Conservation (phyloP, 1,284 basidiomycete species). For the Lignosus rhinocerotis region DNA sequence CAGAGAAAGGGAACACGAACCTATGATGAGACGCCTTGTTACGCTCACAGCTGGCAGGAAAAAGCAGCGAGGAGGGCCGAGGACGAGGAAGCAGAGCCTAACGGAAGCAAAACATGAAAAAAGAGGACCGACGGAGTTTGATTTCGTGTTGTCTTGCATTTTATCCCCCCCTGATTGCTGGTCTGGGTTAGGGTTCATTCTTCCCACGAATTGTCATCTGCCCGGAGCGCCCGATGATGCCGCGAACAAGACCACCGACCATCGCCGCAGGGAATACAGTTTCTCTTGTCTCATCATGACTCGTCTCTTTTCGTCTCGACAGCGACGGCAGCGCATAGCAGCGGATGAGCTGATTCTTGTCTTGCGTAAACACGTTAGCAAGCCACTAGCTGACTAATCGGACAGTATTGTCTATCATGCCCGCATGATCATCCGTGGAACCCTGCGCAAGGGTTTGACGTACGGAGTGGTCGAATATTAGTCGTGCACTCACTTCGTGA, state of each 20-base stretch:
- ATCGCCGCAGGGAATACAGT: neutral
- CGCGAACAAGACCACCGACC: slow-evolving; percentile 1
- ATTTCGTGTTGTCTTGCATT: slow-evolving; percentile 9
- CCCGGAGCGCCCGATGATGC: slow-evolving; percentile 13
- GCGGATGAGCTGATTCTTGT: neutral
- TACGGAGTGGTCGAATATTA: slow-evolving; percentile 17
- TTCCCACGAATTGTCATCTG: slow-evolving; percentile 20
- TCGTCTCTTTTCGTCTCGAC: neutral
- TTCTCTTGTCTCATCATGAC: slow-evolving; percentile 1
- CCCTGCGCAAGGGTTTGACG: slow-evolving; percentile 11
- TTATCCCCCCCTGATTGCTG: slow-evolving; percentile 10
- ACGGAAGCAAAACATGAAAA: slow-evolving; percentile 27
- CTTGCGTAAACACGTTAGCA: slow-evolving; percentile 5
- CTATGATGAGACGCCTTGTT: slow-evolving; percentile 20
- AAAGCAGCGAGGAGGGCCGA: slow-evolving; percentile 24
- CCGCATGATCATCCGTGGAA: slow-evolving; percentile 21
- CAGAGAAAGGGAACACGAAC: slow-evolving; percentile 1
- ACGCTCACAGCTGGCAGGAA: slow-evolving; percentile 22
- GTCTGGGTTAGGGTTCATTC: slow-evolving; percentile 18
- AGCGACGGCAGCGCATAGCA: neutral
- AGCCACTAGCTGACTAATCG: slow-evolving; percentile 3
- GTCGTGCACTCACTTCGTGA: slow-evolving; percentile 12
- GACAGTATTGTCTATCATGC: slow-evolving; percentile 1
- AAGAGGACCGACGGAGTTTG: slow-evolving; percentile 21
- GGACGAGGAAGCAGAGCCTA: slow-evolving; percentile 23